Evolutionary conservation across 495 filamentous ascomycete species (phyloP).

Genomic region (Oidiodendron maius): DNA sequence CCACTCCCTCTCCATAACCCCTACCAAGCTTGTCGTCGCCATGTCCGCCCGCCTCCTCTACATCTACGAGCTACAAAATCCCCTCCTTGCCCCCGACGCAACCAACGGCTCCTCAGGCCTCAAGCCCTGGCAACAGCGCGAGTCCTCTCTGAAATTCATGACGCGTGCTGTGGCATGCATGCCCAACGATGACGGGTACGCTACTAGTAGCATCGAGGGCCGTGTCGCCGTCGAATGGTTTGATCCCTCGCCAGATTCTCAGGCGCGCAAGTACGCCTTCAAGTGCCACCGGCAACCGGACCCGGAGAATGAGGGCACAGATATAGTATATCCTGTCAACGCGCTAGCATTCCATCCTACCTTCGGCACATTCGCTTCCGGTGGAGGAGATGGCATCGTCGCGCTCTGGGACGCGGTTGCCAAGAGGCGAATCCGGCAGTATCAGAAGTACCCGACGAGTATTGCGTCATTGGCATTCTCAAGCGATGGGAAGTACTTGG

Average conservation of each 20-base stretch:
- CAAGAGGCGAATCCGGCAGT: conserved; percentile 86
- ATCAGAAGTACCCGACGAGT: conserved; percentile 74
- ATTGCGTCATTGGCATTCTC: conserved; percentile 75
- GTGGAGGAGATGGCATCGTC: conserved; percentile 92
- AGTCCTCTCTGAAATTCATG: conserved; percentile 92
- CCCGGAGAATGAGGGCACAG: conserved; percentile 49
- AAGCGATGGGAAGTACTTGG: conserved; percentile 73
- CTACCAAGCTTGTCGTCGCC: conserved; percentile 83
- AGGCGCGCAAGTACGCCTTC: conserved; percentile 94
- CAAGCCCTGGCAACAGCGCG: conserved; percentile 82
- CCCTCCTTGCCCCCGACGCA: conserved; percentile 50
- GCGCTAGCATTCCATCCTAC: conserved; percentile 87
- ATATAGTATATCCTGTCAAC: conserved; percentile 94
- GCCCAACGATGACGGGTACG: conserved; percentile 91
- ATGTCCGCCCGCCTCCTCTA: conserved; percentile 89
- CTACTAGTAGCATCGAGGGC: conserved; percentile 83
- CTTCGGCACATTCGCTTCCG: conserved; percentile 86
- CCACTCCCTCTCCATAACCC: conserved; percentile 74
- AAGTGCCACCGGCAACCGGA: conserved; percentile 82
- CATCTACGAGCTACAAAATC: conserved; percentile 81
- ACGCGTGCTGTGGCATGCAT: conserved; percentile 92
- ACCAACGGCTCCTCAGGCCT: conserved; percentile 38
- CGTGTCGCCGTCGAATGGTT: conserved; percentile 97
- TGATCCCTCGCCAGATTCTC: conserved; percentile 75
- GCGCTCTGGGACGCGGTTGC: conserved; percentile 90